Percentiles rank a stretch among this genome's conserved stretches.
phyloP scores from a whole-genome alignment of 2,329 filamentous ascomycete species.

The Basipetospora chlamydospora region DNA sequence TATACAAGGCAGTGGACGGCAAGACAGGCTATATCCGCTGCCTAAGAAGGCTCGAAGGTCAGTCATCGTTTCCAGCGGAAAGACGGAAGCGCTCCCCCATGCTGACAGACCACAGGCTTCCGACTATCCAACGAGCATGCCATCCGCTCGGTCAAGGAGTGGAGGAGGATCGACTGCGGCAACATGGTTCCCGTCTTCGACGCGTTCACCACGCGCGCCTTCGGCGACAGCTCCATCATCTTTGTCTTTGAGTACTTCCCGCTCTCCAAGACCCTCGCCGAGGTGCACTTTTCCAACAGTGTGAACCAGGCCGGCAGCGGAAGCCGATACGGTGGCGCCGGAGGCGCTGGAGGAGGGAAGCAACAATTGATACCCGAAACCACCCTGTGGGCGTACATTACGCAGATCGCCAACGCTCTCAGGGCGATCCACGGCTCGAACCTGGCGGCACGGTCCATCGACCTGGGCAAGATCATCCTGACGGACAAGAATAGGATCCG shows the following conservation, averaged over 20 bases:
- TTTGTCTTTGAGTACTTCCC: slow-evolving; percentile 92
- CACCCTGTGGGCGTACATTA: slow-evolving; percentile 79
- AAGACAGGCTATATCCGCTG: slow-evolving; percentile 85
- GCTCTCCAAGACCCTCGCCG: slow-evolving; percentile 74
- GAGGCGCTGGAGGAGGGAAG: too few relatives aligned
- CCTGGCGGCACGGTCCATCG: slow-evolving; percentile 73
- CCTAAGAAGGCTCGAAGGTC: slow-evolving; percentile 70
- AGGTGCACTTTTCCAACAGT: slow-evolving; percentile 55
- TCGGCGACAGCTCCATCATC: slow-evolving; percentile 80
- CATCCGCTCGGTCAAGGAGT: slow-evolving; percentile 72
- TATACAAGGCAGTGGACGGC: slow-evolving; percentile 84
- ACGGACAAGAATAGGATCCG: slow-evolving; percentile 85
- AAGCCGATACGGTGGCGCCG: slow-evolving; percentile 30
- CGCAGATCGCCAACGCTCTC: slow-evolving; percentile 78
- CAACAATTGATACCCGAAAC: slow-evolving; percentile 49
- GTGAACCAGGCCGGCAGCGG: slow-evolving; percentile 20
- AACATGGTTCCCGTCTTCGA: slow-evolving; percentile 79
- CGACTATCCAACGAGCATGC: slow-evolving; percentile 79
- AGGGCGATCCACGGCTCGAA: slow-evolving; percentile 71
- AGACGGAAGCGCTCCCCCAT: not conserved
- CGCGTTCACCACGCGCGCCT: slow-evolving; percentile 83
- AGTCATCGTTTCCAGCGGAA: slow-evolving; percentile 5
- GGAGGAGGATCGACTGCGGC: slow-evolving; percentile 72
- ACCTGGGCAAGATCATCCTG: slow-evolving; percentile 75
- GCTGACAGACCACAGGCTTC: slow-evolving; percentile 47